Conservation (phyloP, 495 filamentous ascomycete genomes). For the Staphylotrichum tortipilum region DNA sequence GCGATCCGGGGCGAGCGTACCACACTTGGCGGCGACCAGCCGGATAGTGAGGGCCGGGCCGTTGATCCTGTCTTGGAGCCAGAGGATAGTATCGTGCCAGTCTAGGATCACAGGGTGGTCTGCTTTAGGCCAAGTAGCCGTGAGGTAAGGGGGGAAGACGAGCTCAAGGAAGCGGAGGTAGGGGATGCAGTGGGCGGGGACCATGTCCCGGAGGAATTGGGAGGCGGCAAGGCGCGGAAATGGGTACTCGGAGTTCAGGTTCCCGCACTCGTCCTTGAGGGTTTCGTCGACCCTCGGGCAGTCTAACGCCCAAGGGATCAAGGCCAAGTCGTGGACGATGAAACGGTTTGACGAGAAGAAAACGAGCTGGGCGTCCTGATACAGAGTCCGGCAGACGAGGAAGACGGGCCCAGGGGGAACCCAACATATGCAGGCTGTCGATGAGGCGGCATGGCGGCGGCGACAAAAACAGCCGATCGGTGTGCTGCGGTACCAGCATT, state of each 20-base stretch:
- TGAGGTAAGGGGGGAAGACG: not conserved
- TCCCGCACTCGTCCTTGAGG: too few relatives aligned
- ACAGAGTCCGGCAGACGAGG: not conserved
- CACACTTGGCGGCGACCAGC: too few relatives aligned
- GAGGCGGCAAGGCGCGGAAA: not conserved
- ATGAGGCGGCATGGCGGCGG: constrained; percentile 6
- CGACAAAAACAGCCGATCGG: not conserved
- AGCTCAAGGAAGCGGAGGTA: not conserved
- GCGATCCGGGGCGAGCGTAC: too few relatives aligned
- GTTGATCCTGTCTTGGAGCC: not conserved
- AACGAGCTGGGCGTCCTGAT: not conserved
- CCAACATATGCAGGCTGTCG: constrained; percentile 8
- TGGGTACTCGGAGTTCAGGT: not conserved
- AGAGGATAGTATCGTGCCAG: not conserved
- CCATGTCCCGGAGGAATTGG: not conserved
- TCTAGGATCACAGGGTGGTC: not conserved
- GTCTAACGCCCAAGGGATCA: not conserved
- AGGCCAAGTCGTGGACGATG: not conserved
- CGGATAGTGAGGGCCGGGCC: not conserved
- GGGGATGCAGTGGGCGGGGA: not conserved
- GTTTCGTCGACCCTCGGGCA: not conserved
- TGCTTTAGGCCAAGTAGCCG: not conserved
- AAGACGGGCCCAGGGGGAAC: constrained; percentile 5
- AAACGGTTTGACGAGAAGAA: not conserved
- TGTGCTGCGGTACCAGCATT: not conserved